These are phyloP conservation scores for Hypericum androsaemum DNA, from an alignment of 345 rosid genomes.

Conservation along the genomic window DNA sequence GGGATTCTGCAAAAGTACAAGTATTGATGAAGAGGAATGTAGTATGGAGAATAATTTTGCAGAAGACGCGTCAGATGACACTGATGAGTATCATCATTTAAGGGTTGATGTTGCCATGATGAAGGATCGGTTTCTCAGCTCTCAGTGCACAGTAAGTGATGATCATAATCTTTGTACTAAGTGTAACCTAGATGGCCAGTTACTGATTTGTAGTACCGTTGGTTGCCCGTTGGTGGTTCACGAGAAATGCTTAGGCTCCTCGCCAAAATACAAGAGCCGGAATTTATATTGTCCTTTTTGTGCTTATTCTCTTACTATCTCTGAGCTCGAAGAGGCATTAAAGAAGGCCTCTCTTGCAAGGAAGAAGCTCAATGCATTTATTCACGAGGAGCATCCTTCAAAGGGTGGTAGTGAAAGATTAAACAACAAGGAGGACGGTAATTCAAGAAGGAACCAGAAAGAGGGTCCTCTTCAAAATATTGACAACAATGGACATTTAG, in stretches of 20 bases:
- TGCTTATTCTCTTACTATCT: slow-evolving; percentile 33
- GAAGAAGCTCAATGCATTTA: slow-evolving; percentile 29
- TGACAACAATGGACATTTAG: slow-evolving; percentile 12
- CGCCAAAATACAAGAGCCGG: slow-evolving; percentile 24
- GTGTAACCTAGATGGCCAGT: slow-evolving; percentile 38
- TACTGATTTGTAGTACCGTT: slow-evolving; percentile 33
- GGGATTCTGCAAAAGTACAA: slow-evolving; percentile 7
- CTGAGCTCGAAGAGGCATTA: slow-evolving; percentile 35
- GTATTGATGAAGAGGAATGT: slow-evolving; percentile 6
- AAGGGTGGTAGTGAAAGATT: slow-evolving; percentile 10
- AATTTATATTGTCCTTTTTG: slow-evolving; percentile 50
- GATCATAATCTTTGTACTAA: slow-evolving; percentile 36
- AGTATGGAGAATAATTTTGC: slow-evolving; percentile 10
- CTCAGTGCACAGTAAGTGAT: slow-evolving; percentile 15
- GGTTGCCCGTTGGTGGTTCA: slow-evolving; percentile 46
- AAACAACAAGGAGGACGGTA: slow-evolving; percentile 3
- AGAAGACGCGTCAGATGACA: slow-evolving; percentile 21
- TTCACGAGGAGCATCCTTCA: slow-evolving; percentile 12
- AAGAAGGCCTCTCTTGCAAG: slow-evolving; percentile 24
- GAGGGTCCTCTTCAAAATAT: slow-evolving; percentile 5
- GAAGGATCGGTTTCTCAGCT: slow-evolving; percentile 31
- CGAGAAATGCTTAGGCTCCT: slow-evolving; percentile 35
- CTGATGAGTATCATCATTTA: slow-evolving; percentile 16
- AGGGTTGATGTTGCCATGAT: slow-evolving; percentile 21
- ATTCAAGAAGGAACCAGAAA: slow-evolving; percentile 15